Evolutionary conservation across 805 yeast species (phyloP), one percentile per base, ranked within the genome.

Genomic region (Sugiyamaella valdiviana): DNA sequence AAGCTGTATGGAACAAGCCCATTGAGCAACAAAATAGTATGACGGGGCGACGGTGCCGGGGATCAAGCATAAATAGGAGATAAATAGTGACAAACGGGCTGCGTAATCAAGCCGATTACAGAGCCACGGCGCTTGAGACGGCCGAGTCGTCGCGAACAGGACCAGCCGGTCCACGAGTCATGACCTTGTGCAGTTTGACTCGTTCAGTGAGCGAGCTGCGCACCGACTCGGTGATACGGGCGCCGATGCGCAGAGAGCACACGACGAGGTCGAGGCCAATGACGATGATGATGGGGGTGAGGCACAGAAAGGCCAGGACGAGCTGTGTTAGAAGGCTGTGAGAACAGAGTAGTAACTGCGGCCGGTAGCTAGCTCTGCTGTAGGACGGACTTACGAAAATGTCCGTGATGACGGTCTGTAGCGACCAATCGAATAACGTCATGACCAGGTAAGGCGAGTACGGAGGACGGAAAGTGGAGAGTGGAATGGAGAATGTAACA

Each of bases 241-340:
- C 46, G 21, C 46, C 40, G 6, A 36, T 15, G 10, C 42, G 24
- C 7, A 39, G 29, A 37, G 29, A 49, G 23, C 36, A 52, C 24
- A 53, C 51, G 4, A 50, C 55, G 9, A 51, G 23, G 39, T 59
- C 63, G 9, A 57, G 42, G 22, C 55, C 50, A 20, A 59, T 36
- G 36, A 52, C 32, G 16, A 52, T 37, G 20, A 59, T 17, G 14
- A 59, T 48, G 4, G 63, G 65, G 22, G 75, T 68, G 56, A 73
- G 70, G 57, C 74, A 76, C 24, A 68, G 57, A 53, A 69, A 71
- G 15, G 77, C 72, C 57, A 53, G 51, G 19, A 50, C 44, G 37
- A 57, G 51, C 58, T 56, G 35, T n/a, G 45, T 50, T 48, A 46
- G 52, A 20, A 37, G 35, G 14, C 17, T 12, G 16, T 16, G 20